These are phyloP conservation scores for Pterocarpus macrocarpus DNA, from an alignment of 306 rosid genomes.

Conservation along the genomic window DNA sequence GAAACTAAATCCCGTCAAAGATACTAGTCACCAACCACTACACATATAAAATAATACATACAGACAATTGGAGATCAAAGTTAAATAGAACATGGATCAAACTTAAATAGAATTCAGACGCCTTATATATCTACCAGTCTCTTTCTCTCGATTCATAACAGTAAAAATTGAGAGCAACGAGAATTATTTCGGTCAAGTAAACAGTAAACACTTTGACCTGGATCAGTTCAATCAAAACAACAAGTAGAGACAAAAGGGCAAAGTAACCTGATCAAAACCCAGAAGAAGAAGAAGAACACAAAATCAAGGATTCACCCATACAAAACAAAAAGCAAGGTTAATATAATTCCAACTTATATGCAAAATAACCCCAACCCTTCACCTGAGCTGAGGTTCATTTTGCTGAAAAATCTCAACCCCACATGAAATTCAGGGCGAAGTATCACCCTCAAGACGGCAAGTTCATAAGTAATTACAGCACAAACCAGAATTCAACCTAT, in stretches of 20 bases:
- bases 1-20: neutral
- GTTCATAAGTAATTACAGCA: neutral
- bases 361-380: neutral
- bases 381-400: neutral
- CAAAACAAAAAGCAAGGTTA: neutral
- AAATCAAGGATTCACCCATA: slow-evolving; percentile 1
- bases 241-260: neutral
- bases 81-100: neutral
- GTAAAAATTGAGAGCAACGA: neutral
- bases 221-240: slow-evolving; percentile 1
- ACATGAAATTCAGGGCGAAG: neutral
- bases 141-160: neutral
- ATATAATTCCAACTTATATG: neutral
- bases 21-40: neutral
- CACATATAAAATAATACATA: neutral
- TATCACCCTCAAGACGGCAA: neutral
- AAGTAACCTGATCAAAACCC: neutral
- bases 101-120: too few relatives aligned
- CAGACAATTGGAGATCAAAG: neutral
- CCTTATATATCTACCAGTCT: too few relatives aligned
- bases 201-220: slow-evolving; percentile 14
- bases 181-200: neutral
- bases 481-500: too few relatives aligned
- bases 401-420: neutral
- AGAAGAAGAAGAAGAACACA: slow-evolving; percentile 4